phyloP scores from a whole-genome alignment of 225 moss, liverwort and hornwort genomes.

The Asterella californica region DNA sequence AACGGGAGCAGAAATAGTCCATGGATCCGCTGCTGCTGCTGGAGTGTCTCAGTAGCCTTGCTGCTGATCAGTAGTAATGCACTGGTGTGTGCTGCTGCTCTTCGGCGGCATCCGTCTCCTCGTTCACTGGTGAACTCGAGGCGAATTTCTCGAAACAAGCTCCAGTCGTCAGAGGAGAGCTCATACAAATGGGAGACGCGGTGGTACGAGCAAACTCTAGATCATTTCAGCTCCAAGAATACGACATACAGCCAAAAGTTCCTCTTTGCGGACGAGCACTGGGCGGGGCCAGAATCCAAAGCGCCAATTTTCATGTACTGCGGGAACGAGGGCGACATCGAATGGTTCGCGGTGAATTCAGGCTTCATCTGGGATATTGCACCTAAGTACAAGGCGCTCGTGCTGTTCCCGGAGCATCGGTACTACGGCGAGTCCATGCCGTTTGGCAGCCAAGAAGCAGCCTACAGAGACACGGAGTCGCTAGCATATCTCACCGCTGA shows the following conservation, averaged over 20 bases:
- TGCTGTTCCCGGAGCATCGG: constrained; percentile 91
- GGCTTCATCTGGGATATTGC: constrained; percentile 96
- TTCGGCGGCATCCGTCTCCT: background rate
- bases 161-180: background rate
- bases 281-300: constrained; percentile 48
- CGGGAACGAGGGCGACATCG: constrained; percentile 96
- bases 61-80: background rate
- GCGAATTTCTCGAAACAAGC: background rate
- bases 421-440: constrained; percentile 98
- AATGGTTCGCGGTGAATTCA: constrained; percentile 89
- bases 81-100: background rate
- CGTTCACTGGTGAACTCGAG: background rate
- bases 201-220: constrained; percentile 75
- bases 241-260: constrained; percentile 71
- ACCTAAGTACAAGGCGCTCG: constrained; percentile 66
- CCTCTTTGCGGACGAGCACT: constrained; percentile 55
- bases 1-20: too few relatives aligned
- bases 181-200: constrained; percentile 42
- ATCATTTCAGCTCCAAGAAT: constrained; percentile 78
- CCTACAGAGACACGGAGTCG: constrained; percentile 76
- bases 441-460: constrained; percentile 62
- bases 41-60: background rate
- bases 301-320: constrained; percentile 94
- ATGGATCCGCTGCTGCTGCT: too few relatives aligned
- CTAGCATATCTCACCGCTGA: constrained; percentile 77